Evolutionary conservation across 495 filamentous ascomycete species (phyloP).

Genomic region (Tuber magnatum): DNA sequence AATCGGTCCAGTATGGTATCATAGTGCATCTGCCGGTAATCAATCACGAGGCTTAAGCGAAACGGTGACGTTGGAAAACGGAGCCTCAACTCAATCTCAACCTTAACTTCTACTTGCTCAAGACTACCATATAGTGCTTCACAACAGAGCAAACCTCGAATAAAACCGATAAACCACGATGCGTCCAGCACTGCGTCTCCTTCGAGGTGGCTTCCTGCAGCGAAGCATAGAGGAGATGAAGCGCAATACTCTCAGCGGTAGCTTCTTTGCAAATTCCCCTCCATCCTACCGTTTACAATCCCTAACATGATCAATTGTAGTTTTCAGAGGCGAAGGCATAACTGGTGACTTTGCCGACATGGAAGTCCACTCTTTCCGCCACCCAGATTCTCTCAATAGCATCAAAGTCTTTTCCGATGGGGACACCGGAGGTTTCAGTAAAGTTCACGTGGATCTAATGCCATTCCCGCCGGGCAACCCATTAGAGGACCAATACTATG

Average conservation of each 20-base stretch:
- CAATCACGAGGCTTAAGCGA: background rate
- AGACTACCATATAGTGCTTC: background rate
- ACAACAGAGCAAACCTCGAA: slow-evolving; percentile 12
- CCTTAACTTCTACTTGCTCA: background rate
- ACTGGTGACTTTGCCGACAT: slow-evolving; percentile 51
- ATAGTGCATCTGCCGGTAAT: background rate
- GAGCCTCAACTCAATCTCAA: slow-evolving; percentile 12
- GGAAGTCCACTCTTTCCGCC: slow-evolving; percentile 59
- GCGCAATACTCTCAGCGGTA: slow-evolving; percentile 55
- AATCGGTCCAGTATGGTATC: background rate
- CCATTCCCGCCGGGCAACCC: slow-evolving; percentile 36
- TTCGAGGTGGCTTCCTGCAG: slow-evolving; percentile 50
- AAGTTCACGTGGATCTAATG: slow-evolving; percentile 62
- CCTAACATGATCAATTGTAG: slow-evolving; percentile 39
- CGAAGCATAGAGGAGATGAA: slow-evolving; percentile 60
- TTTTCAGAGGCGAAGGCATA: slow-evolving; percentile 50
- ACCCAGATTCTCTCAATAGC: slow-evolving; percentile 52
- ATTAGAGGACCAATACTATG: slow-evolving; percentile 47
- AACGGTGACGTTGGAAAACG: background rate
- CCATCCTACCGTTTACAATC: slow-evolving; percentile 2
- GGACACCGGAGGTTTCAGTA: slow-evolving; percentile 79
- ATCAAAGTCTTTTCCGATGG: slow-evolving; percentile 82
- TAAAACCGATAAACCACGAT: slow-evolving; percentile 7
- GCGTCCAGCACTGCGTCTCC: slow-evolving; percentile 30
- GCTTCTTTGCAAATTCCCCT: background rate